Base-by-base conservation (phyloP, 305 asterid species). In the Fraxinus sp. region DNA sequence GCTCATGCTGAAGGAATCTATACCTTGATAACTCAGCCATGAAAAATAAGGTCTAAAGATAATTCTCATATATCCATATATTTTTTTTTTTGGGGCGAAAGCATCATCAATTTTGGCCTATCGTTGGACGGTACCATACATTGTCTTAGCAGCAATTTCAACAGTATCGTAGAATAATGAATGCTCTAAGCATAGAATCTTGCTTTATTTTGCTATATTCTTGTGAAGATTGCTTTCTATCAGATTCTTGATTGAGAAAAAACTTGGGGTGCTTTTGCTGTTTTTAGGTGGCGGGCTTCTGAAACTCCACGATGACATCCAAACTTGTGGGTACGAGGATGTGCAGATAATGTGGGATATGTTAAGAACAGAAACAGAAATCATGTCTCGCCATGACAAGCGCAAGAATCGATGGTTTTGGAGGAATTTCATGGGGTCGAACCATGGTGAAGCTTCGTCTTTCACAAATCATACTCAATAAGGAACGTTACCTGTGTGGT, bases 271-370 rank as follows among this genome's bases (percentile, higher is more conserved):
- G 36, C 13, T 84, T 78, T 33, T 78, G 72, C 66, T 75, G 28
- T 77, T 32, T 78, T 74, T 86, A 89, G 92, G 89, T 33, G 89
- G 80, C 1, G 93, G 91, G 26, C 90, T 88, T 62, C 59, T 90
- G 87, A 90, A 90, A 81, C 93, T 90, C 20, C 88, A 8, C 2
- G 89, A 90, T 30, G 92, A 90, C 66, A 89, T 90, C 78, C 91
- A 90, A 78, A 90, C 92, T 1, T 90, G 91, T 82, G 93, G 92
- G 3, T 90, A 90, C 64, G 88, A 87, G 83, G 93, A 90, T 77
- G 90, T 89, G n/a, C 92, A 87, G 80, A 90, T 90, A 79, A 90
- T 90, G 93, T 90, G 93, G 93, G 90, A 90, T 73, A 90, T 90
- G 93, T 87, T 90, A 52, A 87, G 83, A 83, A 81, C 86, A 0